Evolutionary conservation across 1,139 yeast genomes (phyloP).

Genomic region (Saccharomyces hybrid): DNA sequence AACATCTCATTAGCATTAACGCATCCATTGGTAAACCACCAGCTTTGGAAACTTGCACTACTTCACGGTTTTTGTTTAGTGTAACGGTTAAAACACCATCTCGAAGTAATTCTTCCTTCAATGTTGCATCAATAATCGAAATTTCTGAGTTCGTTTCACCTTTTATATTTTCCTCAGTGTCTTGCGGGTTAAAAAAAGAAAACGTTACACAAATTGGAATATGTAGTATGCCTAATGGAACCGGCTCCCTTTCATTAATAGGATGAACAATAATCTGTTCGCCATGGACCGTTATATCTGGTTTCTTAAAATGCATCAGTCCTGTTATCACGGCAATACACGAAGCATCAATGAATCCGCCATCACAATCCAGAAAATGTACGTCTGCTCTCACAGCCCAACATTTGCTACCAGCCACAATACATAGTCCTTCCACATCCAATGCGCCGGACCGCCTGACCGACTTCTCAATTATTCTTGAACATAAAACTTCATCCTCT

Average conservation of each 20-base stretch:
- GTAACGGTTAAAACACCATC: conserved; percentile 82
- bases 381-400: conserved; percentile 90
- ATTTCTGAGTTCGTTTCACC: conserved; percentile 56
- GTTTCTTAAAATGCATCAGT: conserved; percentile 71
- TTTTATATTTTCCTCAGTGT: conserved; percentile 58
- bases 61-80: conserved; percentile 78
- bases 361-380: conserved; percentile 83
- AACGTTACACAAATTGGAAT: conserved; percentile 89
- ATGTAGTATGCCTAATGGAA: conserved; percentile 76
- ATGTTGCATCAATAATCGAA: conserved; percentile 66
- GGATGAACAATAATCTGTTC: conserved; percentile 65
- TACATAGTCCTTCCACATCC: conserved; percentile 84
- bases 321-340: conserved; percentile 89
- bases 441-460: conserved; percentile 83
- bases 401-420: conserved; percentile 82
- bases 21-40: conserved; percentile 90
- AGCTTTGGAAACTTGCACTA: conserved; percentile 82
- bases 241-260: conserved; percentile 75
- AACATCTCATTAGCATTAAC: conserved; percentile 56
- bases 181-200: conserved; percentile 67
- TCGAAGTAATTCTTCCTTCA: conserved; percentile 67
- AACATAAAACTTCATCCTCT: conserved; percentile 71
- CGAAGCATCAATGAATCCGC: conserved; percentile 84
- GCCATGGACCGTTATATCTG: conserved; percentile 71
- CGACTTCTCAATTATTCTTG: conserved; percentile 83